Evolutionary conservation across 169 alveolate species (phyloP).

Genomic region (Cryptosporidium viatorum): DNA sequence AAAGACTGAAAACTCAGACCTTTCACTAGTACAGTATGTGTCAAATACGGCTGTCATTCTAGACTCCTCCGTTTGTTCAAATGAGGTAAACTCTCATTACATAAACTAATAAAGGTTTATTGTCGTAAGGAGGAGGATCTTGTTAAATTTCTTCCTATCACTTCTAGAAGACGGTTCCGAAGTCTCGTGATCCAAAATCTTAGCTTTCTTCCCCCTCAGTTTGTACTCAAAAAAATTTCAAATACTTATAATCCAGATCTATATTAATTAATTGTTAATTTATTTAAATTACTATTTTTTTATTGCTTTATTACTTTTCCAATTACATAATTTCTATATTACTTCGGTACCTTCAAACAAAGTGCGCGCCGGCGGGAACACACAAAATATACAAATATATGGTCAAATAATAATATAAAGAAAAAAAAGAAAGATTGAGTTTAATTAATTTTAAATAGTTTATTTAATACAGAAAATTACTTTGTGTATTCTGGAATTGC

Average conservation of each 20-base stretch:
- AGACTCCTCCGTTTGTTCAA: background rate
- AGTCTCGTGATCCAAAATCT: background rate
- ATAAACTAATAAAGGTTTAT: background rate
- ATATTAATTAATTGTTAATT: no score
- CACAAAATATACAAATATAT: background rate
- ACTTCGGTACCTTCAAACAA: background rate
- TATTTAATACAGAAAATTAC: no score
- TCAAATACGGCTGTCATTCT: constrained; percentile 60
- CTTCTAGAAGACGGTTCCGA: background rate
- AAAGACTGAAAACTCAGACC: constrained; percentile 56
- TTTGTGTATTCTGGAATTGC: no score
- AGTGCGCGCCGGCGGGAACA: background rate
- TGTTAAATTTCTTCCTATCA: background rate
- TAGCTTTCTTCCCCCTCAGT: background rate
- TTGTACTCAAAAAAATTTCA: background rate
- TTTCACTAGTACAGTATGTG: constrained; percentile 60
- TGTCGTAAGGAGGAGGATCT: background rate
- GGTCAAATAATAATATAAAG: background rate
- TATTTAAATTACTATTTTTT: no score
- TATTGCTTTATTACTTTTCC: no score
- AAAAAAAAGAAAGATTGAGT: background rate
- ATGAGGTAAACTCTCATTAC: background rate
- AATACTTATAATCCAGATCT: background rate
- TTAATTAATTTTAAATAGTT: no score
- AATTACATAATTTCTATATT: background rate